Evolutionary conservation across 768 basidiomycete genomes (phyloP).

Genomic region (Pleurotus ostreatus): DNA sequence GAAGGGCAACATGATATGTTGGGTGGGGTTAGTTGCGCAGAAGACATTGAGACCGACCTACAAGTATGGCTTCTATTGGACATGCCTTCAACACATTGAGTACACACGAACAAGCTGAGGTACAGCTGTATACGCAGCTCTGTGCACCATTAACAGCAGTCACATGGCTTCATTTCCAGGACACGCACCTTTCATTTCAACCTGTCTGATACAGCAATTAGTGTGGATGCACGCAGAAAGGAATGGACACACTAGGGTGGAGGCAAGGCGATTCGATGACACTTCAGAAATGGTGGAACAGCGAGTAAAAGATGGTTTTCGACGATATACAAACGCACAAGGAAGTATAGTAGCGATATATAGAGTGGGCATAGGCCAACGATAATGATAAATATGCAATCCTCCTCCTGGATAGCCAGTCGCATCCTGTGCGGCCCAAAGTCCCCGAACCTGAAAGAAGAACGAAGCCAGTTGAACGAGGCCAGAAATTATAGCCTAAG

Average conservation of each 20-base stretch:
- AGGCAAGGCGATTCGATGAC: background rate
- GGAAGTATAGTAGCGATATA: conserved; percentile 7
- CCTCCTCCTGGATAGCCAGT: background rate
- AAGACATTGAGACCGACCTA: background rate
- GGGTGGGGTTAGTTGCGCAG: background rate
- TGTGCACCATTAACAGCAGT: no score
- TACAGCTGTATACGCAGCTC: no score
- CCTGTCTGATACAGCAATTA: no score
- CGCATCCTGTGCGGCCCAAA: background rate
- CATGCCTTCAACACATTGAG: background rate
- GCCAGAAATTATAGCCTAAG: no score
- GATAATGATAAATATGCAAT: background rate
- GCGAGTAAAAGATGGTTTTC: background rate
- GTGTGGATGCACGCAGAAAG: no score
- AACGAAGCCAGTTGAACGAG: background rate
- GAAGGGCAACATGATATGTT: conserved; percentile 1
- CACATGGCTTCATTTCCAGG: no score
- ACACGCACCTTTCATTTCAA: no score
- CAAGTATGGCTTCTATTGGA: background rate
- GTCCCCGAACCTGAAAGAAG: background rate
- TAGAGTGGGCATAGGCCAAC: background rate
- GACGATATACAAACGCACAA: conserved; percentile 1
- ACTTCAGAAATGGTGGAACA: background rate
- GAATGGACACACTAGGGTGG: background rate
- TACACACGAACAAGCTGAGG: no score